A percentile compares a stretch with the other conserved stretches of the same genome.
These are phyloP conservation scores for Tylopilus sp. DNA, from an alignment of 1,284 basidiomycete genomes.

Conservation along the genomic window DNA sequence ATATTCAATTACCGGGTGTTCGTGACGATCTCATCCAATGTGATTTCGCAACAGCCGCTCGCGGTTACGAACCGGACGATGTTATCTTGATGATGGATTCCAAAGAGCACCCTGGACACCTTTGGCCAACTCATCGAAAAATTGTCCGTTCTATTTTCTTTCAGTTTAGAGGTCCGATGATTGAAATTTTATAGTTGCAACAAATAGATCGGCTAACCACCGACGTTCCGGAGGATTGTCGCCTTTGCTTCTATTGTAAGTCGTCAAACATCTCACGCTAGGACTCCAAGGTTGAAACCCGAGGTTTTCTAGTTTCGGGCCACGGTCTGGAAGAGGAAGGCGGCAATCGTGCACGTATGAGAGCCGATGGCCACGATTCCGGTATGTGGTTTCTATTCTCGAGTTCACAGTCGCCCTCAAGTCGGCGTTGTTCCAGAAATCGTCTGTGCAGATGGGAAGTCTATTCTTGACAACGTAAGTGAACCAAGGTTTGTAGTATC, in stretches of 20 bases:
- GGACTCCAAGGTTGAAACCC: not conserved
- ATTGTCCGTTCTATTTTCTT: constrained; percentile 1
- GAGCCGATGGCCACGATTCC: not conserved
- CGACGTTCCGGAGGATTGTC: constrained; percentile 1
- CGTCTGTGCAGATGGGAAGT: not conserved
- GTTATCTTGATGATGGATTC: not conserved
- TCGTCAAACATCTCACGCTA: not conserved
- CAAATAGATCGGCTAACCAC: constrained; percentile 3
- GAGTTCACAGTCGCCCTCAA: not conserved
- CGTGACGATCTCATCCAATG: not conserved
- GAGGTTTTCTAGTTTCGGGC: not conserved
- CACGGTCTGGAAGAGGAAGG: constrained; percentile 2
- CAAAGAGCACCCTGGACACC: not conserved
- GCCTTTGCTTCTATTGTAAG: constrained; percentile 3
- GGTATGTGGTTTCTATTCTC: not conserved
- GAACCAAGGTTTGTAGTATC: not conserved
- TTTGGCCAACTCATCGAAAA: constrained; percentile 1
- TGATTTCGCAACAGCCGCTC: not conserved
- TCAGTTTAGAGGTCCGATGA: not conserved
- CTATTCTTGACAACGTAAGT: constrained; percentile 2
- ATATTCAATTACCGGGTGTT: not conserved
- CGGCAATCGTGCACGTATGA: not conserved
- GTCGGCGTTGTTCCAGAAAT: not conserved
- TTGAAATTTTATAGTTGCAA: not conserved
- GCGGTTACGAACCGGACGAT: not conserved